phyloP scores from a whole-genome alignment of 345 rosid genomes.

The Bretschneidera sinensis region DNA sequence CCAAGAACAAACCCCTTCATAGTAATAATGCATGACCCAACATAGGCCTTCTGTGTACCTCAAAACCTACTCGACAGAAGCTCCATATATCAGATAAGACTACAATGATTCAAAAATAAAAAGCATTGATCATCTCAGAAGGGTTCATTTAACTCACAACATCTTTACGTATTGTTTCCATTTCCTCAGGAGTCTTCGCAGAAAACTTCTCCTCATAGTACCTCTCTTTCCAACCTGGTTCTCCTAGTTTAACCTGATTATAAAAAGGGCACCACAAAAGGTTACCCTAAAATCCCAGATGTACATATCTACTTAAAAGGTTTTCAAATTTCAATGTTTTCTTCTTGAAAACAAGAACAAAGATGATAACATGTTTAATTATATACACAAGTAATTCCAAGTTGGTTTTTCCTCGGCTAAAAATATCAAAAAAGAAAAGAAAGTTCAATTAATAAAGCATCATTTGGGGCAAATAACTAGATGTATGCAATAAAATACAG shows the following conservation, averaged over 20 bases:
- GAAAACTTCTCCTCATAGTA: slow-evolving; percentile 82
- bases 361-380: too few species aligned
- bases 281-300: not conserved
- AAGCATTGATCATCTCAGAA: not conserved
- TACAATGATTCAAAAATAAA: not conserved
- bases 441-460: not conserved
- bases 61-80: slow-evolving; percentile 48
- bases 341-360: not conserved
- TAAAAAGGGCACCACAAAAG: not conserved
- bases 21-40: slow-evolving; percentile 96
- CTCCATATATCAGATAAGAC: not conserved
- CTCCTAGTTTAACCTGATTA: slow-evolving; percentile 71
- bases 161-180: slow-evolving; percentile 70
- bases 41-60: slow-evolving; percentile 89
- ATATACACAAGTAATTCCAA: not conserved
- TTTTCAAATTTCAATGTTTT: not conserved
- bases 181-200: slow-evolving; percentile 56
- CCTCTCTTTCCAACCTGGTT: slow-evolving; percentile 92
- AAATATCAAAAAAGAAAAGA: not conserved
- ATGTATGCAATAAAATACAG: not conserved
- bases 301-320: not conserved
- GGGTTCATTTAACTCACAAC: slow-evolving; percentile 51
- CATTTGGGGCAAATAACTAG: not conserved
- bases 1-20: slow-evolving; percentile 98
- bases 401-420: not conserved